Evolutionary conservation across 805 yeast species (phyloP).

Genomic region (Candida glaebosa): DNA sequence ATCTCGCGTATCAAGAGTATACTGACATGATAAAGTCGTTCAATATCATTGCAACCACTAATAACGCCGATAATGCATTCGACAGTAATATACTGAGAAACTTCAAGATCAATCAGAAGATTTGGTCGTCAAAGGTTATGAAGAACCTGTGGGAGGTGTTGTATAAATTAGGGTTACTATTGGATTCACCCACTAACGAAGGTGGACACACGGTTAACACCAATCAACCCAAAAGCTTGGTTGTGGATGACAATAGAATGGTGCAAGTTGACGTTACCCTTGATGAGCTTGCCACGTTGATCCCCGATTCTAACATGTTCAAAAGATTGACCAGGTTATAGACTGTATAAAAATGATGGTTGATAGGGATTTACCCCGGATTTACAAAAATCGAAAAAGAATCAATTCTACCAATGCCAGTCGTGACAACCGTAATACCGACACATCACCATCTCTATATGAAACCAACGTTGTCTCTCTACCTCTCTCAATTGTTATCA

Average conservation of each 20-base stretch:
- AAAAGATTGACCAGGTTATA: constrained; percentile 22
- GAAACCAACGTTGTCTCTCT: too few species aligned
- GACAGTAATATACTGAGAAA: constrained; percentile 33
- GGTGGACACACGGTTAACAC: constrained; percentile 27
- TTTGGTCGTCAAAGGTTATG: constrained; percentile 61
- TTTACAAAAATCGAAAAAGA: too few species aligned
- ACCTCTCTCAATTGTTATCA: too few species aligned
- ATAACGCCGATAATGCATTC: constrained; percentile 27
- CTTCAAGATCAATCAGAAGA: constrained; percentile 38
- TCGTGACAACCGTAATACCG: too few species aligned
- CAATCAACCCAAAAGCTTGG: constrained; percentile 26
- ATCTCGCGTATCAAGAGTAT: constrained; percentile 76
- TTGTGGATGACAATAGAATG: constrained; percentile 45
- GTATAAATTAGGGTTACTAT: constrained; percentile 50
- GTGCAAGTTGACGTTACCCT: constrained; percentile 50
- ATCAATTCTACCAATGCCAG: too few species aligned
- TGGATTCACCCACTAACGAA: constrained; percentile 42
- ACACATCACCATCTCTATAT: too few species aligned
- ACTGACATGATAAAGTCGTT: constrained; percentile 45
- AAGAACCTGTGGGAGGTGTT: constrained; percentile 74
- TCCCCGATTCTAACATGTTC: constrained; percentile 19
- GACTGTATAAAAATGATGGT: background rate
- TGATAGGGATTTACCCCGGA: too few species aligned
- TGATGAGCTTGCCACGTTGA: constrained; percentile 43
- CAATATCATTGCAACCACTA: constrained; percentile 31